Conservation (phyloP, 306 rosid genomes). For the Corylus heterophylla region DNA sequence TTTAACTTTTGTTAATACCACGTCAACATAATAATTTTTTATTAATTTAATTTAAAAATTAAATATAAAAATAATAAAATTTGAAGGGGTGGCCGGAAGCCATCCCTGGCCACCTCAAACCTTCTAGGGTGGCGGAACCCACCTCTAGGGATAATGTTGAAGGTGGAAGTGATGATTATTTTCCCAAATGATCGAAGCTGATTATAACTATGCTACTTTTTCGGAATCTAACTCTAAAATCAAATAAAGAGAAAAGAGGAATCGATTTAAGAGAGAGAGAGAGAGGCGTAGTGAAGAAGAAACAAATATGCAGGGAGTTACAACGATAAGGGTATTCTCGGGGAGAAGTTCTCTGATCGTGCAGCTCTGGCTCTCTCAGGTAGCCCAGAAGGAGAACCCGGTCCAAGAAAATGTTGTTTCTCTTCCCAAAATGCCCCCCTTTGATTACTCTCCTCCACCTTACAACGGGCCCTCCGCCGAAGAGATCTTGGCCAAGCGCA, state of each 20-base stretch:
- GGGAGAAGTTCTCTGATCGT: conserved; percentile 9
- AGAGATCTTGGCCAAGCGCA: conserved; percentile 76
- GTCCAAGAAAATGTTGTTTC: conserved; percentile 10
- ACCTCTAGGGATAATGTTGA: too few relatives aligned
- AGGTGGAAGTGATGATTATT: too few relatives aligned
- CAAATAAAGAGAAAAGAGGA: too few relatives aligned
- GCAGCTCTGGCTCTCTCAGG: conserved; percentile 46
- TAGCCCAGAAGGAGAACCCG: conserved; percentile 28
- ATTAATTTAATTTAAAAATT: too few relatives aligned
- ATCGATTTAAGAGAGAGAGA: not conserved
- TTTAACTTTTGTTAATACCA: too few relatives aligned
- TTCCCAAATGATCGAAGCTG: too few relatives aligned
- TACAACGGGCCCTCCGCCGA: conserved; percentile 67
- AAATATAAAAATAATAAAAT: too few relatives aligned
- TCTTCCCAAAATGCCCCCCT: conserved; percentile 54
- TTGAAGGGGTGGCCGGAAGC: too few relatives aligned
- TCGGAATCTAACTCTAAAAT: not conserved
- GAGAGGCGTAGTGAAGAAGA: not conserved
- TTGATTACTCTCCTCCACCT: conserved; percentile 67
- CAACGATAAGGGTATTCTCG: conserved; percentile 30
- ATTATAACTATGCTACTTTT: not conserved
- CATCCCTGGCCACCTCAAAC: too few relatives aligned
- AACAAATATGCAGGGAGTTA: conserved; percentile 52
- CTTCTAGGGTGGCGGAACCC: too few relatives aligned
- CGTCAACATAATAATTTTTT: too few relatives aligned